Evolutionary conservation across 1,284 basidiomycete species (phyloP), one percentile per base, ranked within the genome.

Genomic region (Naganishia cerealis): DNA sequence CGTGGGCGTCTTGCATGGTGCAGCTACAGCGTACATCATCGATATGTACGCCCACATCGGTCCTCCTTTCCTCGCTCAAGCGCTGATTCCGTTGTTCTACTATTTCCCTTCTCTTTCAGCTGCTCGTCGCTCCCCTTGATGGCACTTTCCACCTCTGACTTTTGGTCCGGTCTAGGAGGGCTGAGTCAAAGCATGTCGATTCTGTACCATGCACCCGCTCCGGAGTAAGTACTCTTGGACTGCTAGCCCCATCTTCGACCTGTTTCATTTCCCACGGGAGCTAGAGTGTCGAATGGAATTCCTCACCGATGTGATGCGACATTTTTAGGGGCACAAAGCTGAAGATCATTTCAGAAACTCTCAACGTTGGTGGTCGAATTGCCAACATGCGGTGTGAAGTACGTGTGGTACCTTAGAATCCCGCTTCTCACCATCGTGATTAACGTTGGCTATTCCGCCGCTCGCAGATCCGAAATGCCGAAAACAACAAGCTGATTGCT

Each of bases 371-470:
- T n/a, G 65, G 58, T 18, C 33, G 50, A 16, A 57, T 71, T 10
- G 70, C 70, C 33, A 71, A 71, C 53, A 71, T 71, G 67, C 56
- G 70, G 43, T 71, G 70, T 57, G 66, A 71, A 61, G 70, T 71
- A 48, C 53, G 61, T 56, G 8, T 55, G 26, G 18, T 48, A 33
- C 10, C n/a, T n/a, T n/a, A n/a, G 5, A 12, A 3, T 29, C 6
- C 7, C 12, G 9, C 36, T 9, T 4, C 2, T 36, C n/a, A 15
- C 38, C 21, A 13, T 18, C 36, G 15, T 13, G 6, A 16, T n/a
- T 16, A 10, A 36, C 9, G 42, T 50, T 55, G 7, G 62, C 7
- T 16, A 36, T 16, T 43, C 33, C 24, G 15, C n/a, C 21, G 12
- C 26, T 26, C n/a, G 12, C 26, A 70, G 69, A 70, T 70, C 40